phyloP scores from a whole-genome alignment of 352 stramenopile species.

The Phytophthora sojae region DNA sequence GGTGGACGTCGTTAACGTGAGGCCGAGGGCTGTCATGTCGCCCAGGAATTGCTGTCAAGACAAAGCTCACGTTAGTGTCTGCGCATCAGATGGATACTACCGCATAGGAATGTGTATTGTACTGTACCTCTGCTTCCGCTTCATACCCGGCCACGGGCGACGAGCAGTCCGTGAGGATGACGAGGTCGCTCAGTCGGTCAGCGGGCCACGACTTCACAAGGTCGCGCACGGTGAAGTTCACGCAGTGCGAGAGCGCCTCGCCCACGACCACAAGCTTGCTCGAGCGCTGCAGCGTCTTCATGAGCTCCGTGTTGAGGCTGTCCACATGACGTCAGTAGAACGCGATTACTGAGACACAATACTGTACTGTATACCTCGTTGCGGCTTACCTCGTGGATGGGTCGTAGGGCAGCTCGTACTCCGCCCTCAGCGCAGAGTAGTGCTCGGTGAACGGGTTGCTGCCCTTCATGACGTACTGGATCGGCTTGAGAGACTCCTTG shows the following conservation, averaged over 20 bases:
- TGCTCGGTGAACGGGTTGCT: slow-evolving; percentile 94
- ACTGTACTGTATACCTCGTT: background rate
- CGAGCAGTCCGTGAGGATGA: slow-evolving; percentile 70
- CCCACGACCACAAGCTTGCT: slow-evolving; percentile 90
- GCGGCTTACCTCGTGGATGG: slow-evolving; percentile 46
- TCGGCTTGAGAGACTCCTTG: slow-evolving; percentile 48
- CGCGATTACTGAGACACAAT: background rate
- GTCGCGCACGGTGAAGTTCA: slow-evolving; percentile 95
- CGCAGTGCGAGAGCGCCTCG: slow-evolving; percentile 95
- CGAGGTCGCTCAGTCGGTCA: slow-evolving; percentile 57
- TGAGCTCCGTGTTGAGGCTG: slow-evolving; percentile 83
- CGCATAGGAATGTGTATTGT: background rate
- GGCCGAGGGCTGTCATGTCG: slow-evolving; percentile 57
- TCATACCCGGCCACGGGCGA: slow-evolving; percentile 71
- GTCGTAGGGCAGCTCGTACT: slow-evolving; percentile 83
- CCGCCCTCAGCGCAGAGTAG: slow-evolving; percentile 92
- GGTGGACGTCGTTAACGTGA: slow-evolving; percentile 54
- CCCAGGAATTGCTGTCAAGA: slow-evolving; percentile 53
- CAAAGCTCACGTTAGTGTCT: background rate
- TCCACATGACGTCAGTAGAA: background rate
- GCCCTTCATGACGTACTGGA: slow-evolving; percentile 92
- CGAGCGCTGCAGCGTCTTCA: slow-evolving; percentile 80
- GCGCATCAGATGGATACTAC: no score
- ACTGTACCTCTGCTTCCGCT: slow-evolving; percentile 48
- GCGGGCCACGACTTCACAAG: slow-evolving; percentile 83